phyloP scores from a whole-genome alignment of 2,329 filamentous ascomycete species.

The Xylaria sp. region DNA sequence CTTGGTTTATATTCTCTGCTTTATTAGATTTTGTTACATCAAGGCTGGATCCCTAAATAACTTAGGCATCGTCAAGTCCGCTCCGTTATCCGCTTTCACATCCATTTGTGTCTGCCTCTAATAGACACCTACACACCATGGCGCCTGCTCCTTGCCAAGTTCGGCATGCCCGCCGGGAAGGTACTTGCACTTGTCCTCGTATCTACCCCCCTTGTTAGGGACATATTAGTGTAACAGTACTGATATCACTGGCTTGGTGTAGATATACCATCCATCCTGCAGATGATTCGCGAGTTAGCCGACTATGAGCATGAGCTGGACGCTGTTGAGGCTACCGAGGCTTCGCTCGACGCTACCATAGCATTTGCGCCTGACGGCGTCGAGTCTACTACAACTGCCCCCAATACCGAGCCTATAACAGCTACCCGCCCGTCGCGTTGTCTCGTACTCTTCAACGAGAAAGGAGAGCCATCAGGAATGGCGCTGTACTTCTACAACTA shows the following conservation, averaged over 20 bases:
- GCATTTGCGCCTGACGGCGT: constrained; percentile 73
- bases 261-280: constrained; percentile 87
- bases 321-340: constrained; percentile 81
- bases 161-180: constrained; percentile 70
- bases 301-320: constrained; percentile 84
- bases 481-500: constrained; percentile 97
- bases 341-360: constrained; percentile 77
- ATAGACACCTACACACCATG: constrained; percentile 44
- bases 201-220: not conserved
- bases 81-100: not conserved
- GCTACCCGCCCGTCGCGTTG: constrained; percentile 76
- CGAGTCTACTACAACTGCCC: constrained; percentile 53
- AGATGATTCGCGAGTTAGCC: constrained; percentile 85
- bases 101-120: not conserved
- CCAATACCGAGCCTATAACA: constrained; percentile 65
- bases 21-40: too few species aligned
- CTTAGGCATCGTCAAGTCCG: not conserved
- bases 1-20: not conserved
- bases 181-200: constrained; percentile 51
- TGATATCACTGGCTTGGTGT: constrained; percentile 14
- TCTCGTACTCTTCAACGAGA: constrained; percentile 70
- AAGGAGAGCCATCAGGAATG: constrained; percentile 72
- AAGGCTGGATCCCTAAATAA: not conserved
- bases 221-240: constrained; percentile 27
- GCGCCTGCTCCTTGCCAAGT: constrained; percentile 53